Base-by-base conservation (phyloP, 805 yeast genomes). In the Barnettozyma vustinii region DNA sequence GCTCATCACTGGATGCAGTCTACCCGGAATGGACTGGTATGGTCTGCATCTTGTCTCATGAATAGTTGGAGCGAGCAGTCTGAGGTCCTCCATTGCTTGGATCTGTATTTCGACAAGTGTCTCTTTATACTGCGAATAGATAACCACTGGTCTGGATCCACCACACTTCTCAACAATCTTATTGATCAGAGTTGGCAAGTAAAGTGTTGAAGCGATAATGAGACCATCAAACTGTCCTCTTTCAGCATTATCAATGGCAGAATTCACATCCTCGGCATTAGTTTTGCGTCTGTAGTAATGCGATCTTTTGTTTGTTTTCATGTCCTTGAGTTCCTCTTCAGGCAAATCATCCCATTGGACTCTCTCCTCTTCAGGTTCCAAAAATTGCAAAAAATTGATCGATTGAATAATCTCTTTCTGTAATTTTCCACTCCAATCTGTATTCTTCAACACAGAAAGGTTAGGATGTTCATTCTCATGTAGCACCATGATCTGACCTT, bases 381-480 rank as follows among this genome's bases (percentile, higher is more conserved):
- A 73, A 56, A 86, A 81, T 59, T 94, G 96, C 47, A 92, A 72
- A 69, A 91, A 73, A 52, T 85, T 87, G 9, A 90, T 74, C 1
- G 87, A 76, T 59, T 81, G 78, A 45, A 90, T 77, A 75, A 84
- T 79, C 21, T 70, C 64, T 26, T 72, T 68, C 30, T 78, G 70
- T 42, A 73, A 63, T 25, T 74, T 77, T 27, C 77, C 80, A 1
- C 86, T 61, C 61, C 76, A 81, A 61, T 86, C 84, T 43, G 89
- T 75, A 59, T 80, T 81, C 52, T 79, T 77, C 49, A 92, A 67
- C 0, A 87, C 79, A 51, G 84, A 84, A 25, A 83, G 69, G 61
- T 91, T 91, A 2, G 96, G 83, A 62, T 92, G 97, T 65, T 94
- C 99, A 65, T 89, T 89, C 62, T 94, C 99, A 67, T 94, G 97